A percentile compares a stretch with the other conserved stretches of the same genome.
Evolutionary conservation across 176 grass and related monocot species (phyloP).

Genomic region (Alopecurus myosuroides): DNA sequence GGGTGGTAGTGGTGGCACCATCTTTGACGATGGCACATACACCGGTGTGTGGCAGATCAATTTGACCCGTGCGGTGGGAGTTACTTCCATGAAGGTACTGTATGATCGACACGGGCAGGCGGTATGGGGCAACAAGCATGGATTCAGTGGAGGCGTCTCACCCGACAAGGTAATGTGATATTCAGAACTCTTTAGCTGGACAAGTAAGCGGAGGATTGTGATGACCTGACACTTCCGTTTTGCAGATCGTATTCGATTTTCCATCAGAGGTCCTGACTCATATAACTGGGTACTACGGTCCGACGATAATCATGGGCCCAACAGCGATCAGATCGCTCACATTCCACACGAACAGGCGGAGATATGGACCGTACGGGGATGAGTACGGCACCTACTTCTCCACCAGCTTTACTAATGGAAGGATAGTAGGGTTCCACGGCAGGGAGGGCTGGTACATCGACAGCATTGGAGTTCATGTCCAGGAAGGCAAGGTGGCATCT

Average conservation of each 20-base stretch:
- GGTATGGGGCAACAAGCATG: constrained; percentile 95
- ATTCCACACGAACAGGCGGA: constrained; percentile 78
- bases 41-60: constrained; percentile 88
- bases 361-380: constrained; percentile 75
- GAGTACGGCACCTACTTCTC: constrained; percentile 83
- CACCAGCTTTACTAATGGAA: constrained; percentile 64
- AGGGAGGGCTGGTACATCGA: constrained; percentile 86
- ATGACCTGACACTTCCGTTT: not conserved
- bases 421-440: constrained; percentile 80
- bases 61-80: constrained; percentile 58
- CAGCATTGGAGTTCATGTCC: constrained; percentile 80
- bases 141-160: constrained; percentile 59
- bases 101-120: constrained; percentile 90
- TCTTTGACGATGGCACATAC: constrained; percentile 89
- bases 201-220: not conserved
- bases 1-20: constrained; percentile 90
- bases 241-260: constrained; percentile 80
- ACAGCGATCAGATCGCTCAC: constrained; percentile 69
- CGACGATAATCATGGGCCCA: constrained; percentile 74
- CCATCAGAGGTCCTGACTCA: constrained; percentile 81
- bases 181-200: not conserved
- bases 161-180: constrained; percentile 59
- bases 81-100: constrained; percentile 71
- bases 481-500: constrained; percentile 51
- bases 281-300: constrained; percentile 76